Evolutionary conservation across 2,329 filamentous ascomycete species (phyloP).

Genomic region (Stagonosporopsis chrysanthemi): DNA sequence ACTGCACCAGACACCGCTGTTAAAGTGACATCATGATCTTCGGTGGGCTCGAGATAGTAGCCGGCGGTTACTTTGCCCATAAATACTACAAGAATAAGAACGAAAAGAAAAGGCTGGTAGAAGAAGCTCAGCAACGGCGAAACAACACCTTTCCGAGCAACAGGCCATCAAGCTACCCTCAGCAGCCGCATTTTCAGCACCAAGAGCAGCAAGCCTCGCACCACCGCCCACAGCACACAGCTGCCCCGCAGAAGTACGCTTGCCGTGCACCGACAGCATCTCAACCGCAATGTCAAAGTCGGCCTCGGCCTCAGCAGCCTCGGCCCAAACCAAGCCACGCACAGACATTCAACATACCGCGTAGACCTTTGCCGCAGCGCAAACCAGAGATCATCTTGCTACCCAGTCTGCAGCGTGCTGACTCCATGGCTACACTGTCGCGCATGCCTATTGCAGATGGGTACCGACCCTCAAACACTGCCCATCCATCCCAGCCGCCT

Average conservation of each 20-base stretch:
- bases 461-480: slow-evolving; percentile 28
- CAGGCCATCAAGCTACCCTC: slow-evolving; percentile 24
- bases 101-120: slow-evolving; percentile 37
- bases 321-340: slow-evolving; percentile 25
- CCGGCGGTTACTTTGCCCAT: slow-evolving; percentile 46
- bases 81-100: slow-evolving; percentile 47
- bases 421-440: slow-evolving; percentile 45
- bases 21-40: slow-evolving; percentile 46
- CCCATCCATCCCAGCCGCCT: slow-evolving; percentile 21
- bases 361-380: slow-evolving; percentile 36
- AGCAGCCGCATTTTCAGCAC: slow-evolving; percentile 16
- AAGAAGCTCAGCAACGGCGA: slow-evolving; percentile 36
- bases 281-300: slow-evolving; percentile 21
- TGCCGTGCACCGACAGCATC: slow-evolving; percentile 28
- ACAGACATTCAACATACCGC: slow-evolving; percentile 39
- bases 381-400: slow-evolving; percentile 39
- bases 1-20: neutral
- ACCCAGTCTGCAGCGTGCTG: slow-evolving; percentile 40
- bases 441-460: slow-evolving; percentile 48
- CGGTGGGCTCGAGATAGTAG: slow-evolving; percentile 49
- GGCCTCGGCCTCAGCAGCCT: slow-evolving; percentile 22
- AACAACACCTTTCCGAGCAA: slow-evolving; percentile 41
- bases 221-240: slow-evolving; percentile 18
- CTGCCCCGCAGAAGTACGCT: slow-evolving; percentile 37
- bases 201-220: slow-evolving; percentile 27